Evolutionary conservation across 2,329 filamentous ascomycete species (phyloP), one percentile per base, ranked within the genome.

Genomic region (Neophaeococcomyces mojaviensis): DNA sequence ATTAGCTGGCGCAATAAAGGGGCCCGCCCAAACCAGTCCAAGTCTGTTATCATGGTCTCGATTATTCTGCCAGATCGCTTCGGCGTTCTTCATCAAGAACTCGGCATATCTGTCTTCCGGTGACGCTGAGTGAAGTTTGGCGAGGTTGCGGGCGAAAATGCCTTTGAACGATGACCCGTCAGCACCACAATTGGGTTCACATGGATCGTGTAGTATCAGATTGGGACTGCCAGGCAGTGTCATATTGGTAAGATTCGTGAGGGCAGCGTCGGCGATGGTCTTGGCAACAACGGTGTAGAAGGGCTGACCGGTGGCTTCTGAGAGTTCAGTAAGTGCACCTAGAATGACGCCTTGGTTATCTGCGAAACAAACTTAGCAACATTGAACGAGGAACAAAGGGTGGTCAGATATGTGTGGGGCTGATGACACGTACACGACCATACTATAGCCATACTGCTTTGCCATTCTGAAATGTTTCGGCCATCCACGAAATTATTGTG

Each of bases 121-220:
- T 1, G 70, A 71, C 2, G 63, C 73, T 1, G 64, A 57, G 18
- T 82, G 68, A 28, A 88, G 62, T 45, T 76, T 73, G 28, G 72
- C 69, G 16, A 88, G 64, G 57, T 84, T 84, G 16, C 81, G 73
- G 13, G 77, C 70, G 52, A 86, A 85, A 30, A 86, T 69, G 3
- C 84, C 84, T 63, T 88, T 87, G 72, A 87, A 88, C 57, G 84
- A 79, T 28, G 76, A 70, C 1, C 70, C 74, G 10, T 18, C 30
- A 8, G 15, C 18, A 7, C 33, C 42, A 20, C 42, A 45, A 4
- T 53, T 74, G 15, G 57, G 60, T 9, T 66, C 68, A 44, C 70
- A 76, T 1, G 72, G 68, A 54, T 81, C 77, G 48, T 68, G 69
- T 1, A 82, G 62, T 20, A 81, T 66, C 4, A 78, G 59, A 19